Evolutionary conservation across 2,329 filamentous ascomycete genomes (phyloP), one percentile per base, ranked within the genome.

Genomic region (Trichoderma lentiforme): DNA sequence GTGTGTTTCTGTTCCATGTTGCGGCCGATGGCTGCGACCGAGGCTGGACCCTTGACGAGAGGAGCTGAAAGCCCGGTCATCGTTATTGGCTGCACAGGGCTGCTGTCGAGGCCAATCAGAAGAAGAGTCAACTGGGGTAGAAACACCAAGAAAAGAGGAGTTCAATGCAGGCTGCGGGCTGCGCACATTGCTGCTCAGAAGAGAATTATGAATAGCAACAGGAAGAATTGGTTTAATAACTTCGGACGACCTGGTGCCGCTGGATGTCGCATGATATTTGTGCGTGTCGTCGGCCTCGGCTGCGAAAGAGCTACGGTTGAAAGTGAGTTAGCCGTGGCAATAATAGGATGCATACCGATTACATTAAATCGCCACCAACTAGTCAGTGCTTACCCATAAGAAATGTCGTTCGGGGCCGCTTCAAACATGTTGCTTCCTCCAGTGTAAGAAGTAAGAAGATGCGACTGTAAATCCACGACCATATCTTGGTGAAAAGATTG

Each of bases 381-480:
- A 68, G 66, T 69, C 39, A 70, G 39, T 62, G 43, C 67, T 61
- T 70, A 70, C 67, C 39, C 8, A 14, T 36, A 62, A 12, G 67
- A 70, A 21, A 2, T 12, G 28, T 70, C 67, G 15, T 24, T 53
- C 14, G 57, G 4, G 21, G 39, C 32, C 18, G 4, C 9, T 9
- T 24, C 67, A 26, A 53, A 11, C 26, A 43, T 70, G 21, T 36
- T 36, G 57, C 12, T 58, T 24, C 39, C 28, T 5, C 67, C 67
- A 1, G 43, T 62, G 30, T 21, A 62, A 8, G 34, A 47, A 8
- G 21, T 58, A 9, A 70, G 39, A 36, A 36, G 21, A 15, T 62
- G 67, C 18, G 21, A 11, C 3, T 60, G 65, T 24, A 14, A 11
- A 26, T 11, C 21, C n/a, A 43, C 57, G 26, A 12, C 4, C 8